Percentiles rank a stretch among this genome's conserved stretches.
Conservation (phyloP, 2,329 filamentous ascomycete species). For the Penicillium crustosum region DNA sequence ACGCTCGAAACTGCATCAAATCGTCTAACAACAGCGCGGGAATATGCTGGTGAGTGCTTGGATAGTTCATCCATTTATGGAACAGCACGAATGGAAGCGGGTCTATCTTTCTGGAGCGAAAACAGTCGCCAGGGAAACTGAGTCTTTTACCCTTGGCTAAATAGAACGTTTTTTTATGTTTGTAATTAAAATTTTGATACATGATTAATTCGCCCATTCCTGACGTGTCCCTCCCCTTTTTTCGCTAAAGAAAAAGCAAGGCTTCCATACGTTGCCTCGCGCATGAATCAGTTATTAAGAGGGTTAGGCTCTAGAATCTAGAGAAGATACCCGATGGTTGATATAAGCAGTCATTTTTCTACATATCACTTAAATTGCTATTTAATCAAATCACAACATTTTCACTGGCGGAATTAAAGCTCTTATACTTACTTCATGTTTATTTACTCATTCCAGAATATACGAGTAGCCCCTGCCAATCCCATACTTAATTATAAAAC, state of each 20-base stretch:
- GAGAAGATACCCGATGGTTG: background rate
- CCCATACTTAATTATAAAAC: background rate
- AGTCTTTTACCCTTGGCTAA: background rate
- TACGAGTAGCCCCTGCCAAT: background rate
- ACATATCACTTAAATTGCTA: background rate
- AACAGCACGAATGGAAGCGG: slow-evolving; percentile 11
- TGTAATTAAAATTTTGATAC: background rate
- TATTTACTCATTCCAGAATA: background rate
- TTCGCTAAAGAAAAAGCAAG: background rate
- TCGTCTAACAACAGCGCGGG: slow-evolving; percentile 5
- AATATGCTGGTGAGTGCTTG: slow-evolving; percentile 17
- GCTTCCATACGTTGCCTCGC: background rate
- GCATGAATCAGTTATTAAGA: background rate
- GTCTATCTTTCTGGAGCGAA: slow-evolving; percentile 15
- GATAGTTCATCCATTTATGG: slow-evolving; percentile 20
- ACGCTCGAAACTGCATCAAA: slow-evolving; percentile 14
- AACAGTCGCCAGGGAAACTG: slow-evolving; percentile 17
- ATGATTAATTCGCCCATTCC: background rate
- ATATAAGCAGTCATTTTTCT: background rate
- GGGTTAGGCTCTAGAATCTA: background rate
- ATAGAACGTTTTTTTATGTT: background rate
- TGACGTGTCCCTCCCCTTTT: no score
- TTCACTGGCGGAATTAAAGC: background rate
- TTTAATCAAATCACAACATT: background rate
- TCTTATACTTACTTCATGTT: background rate